phyloP scores from a whole-genome alignment of 2,329 filamentous ascomycete genomes.

The Chrysosporium queenslandicum region DNA sequence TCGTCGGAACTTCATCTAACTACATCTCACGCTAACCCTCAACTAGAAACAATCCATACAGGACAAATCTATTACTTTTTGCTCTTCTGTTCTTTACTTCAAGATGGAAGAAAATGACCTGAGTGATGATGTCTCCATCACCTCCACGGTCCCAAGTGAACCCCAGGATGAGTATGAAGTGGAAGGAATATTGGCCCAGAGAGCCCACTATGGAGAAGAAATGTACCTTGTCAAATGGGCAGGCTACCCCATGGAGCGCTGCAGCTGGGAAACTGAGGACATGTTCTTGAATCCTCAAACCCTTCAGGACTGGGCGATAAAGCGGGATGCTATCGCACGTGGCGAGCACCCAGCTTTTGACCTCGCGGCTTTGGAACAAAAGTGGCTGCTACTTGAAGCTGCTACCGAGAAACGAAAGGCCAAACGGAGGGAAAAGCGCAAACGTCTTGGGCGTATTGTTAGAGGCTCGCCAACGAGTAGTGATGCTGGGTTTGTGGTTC shows the following conservation, averaged over 20 bases:
- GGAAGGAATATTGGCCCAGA: constrained; percentile 45
- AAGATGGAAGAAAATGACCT: neutral
- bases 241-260: constrained; percentile 47
- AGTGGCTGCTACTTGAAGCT: constrained; percentile 18
- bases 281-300: constrained; percentile 32
- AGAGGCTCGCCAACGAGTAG: neutral
- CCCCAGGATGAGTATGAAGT: constrained; percentile 45
- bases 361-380: constrained; percentile 25
- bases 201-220: constrained; percentile 24
- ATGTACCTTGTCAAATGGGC: constrained; percentile 57
- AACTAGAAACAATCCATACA: neutral
- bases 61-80: neutral
- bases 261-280: constrained; percentile 45
- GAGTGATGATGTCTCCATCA: constrained; percentile 48
- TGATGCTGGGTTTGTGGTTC: neutral
- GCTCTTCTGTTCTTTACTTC: neutral
- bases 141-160: constrained; percentile 42
- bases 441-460: constrained; percentile 18
- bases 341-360: constrained; percentile 28
- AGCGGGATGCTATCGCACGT: constrained; percentile 25
- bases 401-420: constrained; percentile 21
- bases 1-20: neutral
- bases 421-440: constrained; percentile 25
- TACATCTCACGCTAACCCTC: neutral
- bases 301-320: constrained; percentile 34